phyloP scores from a whole-genome alignment of 768 basidiomycete genomes.

The Mycena chlorophos region DNA sequence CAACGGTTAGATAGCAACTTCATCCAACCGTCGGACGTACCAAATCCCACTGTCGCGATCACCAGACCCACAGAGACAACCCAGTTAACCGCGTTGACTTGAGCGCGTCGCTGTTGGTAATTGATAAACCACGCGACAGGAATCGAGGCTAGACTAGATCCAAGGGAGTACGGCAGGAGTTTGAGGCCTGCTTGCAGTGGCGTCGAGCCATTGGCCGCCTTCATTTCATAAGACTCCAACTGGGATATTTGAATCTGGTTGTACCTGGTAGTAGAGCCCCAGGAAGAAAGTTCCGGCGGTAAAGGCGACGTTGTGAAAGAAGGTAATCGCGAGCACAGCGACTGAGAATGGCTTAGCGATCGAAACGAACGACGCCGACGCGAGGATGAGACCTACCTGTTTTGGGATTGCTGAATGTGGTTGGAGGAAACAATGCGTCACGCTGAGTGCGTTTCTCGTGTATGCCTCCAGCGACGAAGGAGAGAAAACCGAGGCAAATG shows the following conservation, averaged over 20 bases:
- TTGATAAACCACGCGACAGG: conserved; percentile 84
- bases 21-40: conserved; percentile 39
- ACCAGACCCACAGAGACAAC: conserved; percentile 64
- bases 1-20: conserved; percentile 19
- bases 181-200: conserved; percentile 72
- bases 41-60: conserved; percentile 71
- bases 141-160: conserved; percentile 82
- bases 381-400: conserved; percentile 46
- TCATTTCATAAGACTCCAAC: conserved; percentile 24
- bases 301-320: conserved; percentile 82
- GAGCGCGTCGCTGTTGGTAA: conserved; percentile 57
- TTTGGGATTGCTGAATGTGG: conserved; percentile 58
- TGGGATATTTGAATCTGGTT: too few species aligned
- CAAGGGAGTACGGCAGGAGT: conserved; percentile 82
- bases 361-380: conserved; percentile 16
- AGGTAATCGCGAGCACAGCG: conserved; percentile 64
- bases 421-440: conserved; percentile 71
- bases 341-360: conserved; percentile 42
- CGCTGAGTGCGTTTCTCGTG: conserved; percentile 69
- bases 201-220: conserved; percentile 73
- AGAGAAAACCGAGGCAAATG: conserved; percentile 53
- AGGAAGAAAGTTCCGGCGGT: conserved; percentile 86
- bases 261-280: conserved; percentile 81
- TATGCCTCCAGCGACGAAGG: conserved; percentile 59
- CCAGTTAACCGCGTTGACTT: conserved; percentile 65